Evolutionary conservation across 148 eudicot species (phyloP).

Genomic region (Spergularia bocconei): DNA sequence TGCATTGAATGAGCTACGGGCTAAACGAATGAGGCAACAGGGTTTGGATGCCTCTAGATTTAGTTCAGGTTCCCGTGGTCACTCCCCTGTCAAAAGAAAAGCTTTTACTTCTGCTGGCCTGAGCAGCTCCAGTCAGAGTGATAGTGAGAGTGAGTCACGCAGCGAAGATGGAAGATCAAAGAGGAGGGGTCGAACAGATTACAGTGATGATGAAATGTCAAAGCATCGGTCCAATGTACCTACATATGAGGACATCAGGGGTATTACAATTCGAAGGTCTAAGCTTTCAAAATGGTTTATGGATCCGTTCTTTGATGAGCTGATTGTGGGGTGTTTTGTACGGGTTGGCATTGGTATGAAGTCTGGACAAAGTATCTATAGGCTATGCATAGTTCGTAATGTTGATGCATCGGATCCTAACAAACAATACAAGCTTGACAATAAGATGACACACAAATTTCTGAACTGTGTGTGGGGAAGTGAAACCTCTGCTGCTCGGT

Average conservation of each 20-base stretch:
- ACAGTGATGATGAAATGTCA: constrained; percentile 78
- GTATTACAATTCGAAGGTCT: constrained; percentile 69
- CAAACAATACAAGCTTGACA: constrained; percentile 77
- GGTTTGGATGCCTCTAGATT: constrained; percentile 60
- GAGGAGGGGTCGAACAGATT: constrained; percentile 51
- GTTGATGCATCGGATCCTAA: constrained; percentile 85
- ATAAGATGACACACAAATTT: constrained; percentile 86
- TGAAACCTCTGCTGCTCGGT: constrained; percentile 92
- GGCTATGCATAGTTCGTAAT: constrained; percentile 81
- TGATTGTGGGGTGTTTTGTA: constrained; percentile 95
- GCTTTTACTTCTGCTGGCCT: constrained; percentile 45
- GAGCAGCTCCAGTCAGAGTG: constrained; percentile 62
- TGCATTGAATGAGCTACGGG: constrained; percentile 74
- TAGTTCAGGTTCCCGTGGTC: constrained; percentile 44
- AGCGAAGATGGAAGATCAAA: constrained; percentile 69
- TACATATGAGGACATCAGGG: constrained; percentile 69
- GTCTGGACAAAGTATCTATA: constrained; percentile 65
- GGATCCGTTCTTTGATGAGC: constrained; percentile 97
- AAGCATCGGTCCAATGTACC: constrained; percentile 55
- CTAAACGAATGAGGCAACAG: constrained; percentile 71
- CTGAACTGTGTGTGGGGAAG: constrained; percentile 93
- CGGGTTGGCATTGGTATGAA: constrained; percentile 94
- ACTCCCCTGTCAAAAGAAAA: constrained; percentile 59
- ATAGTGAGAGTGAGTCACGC: constrained; percentile 67
- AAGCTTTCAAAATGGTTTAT: constrained; percentile 91